These are phyloP conservation scores for Vachellia collinsii DNA, from an alignment of 306 rosid genomes.

Conservation along the genomic window DNA sequence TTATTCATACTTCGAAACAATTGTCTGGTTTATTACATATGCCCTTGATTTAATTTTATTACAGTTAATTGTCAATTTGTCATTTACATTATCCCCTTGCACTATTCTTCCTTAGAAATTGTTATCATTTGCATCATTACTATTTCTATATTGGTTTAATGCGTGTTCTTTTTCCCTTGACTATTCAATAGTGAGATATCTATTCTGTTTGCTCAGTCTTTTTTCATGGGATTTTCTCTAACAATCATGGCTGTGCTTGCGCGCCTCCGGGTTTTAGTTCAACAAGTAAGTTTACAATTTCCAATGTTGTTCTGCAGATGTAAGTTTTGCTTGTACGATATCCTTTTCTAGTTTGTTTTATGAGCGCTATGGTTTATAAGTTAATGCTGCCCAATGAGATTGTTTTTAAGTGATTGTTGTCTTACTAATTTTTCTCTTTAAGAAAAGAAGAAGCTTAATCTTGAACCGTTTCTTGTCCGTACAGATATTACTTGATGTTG, in stretches of 20 bases:
- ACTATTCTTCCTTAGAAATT: not conserved
- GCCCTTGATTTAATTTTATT: too few species aligned
- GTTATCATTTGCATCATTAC: not conserved
- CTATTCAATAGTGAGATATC: conserved; percentile 72
- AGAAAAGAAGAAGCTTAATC: not conserved
- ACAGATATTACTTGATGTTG: conserved; percentile 81
- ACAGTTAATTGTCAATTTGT: too few species aligned
- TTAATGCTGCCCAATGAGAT: not conserved
- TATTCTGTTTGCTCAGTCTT: conserved; percentile 72
- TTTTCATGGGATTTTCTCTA: conserved; percentile 77
- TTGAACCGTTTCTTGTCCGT: not conserved
- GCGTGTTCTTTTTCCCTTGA: conserved; percentile 55
- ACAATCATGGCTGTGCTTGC: conserved; percentile 76
- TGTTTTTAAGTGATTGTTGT: not conserved
- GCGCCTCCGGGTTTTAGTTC: conserved; percentile 75
- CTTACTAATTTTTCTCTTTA: not conserved
- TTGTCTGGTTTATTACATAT: not conserved
- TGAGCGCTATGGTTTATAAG: not conserved
- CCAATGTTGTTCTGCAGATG: too few species aligned
- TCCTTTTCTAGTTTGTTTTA: not conserved
- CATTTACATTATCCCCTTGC: too few species aligned
- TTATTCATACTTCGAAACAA: not conserved
- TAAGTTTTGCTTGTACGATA: not conserved
- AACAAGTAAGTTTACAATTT: conserved; percentile 62
- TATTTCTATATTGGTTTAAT: not conserved